A percentile compares a stretch with the other conserved stretches of the same genome.
These are phyloP conservation scores for Trametopsis cervina DNA, from an alignment of 768 basidiomycete species.

Conservation along the genomic window DNA sequence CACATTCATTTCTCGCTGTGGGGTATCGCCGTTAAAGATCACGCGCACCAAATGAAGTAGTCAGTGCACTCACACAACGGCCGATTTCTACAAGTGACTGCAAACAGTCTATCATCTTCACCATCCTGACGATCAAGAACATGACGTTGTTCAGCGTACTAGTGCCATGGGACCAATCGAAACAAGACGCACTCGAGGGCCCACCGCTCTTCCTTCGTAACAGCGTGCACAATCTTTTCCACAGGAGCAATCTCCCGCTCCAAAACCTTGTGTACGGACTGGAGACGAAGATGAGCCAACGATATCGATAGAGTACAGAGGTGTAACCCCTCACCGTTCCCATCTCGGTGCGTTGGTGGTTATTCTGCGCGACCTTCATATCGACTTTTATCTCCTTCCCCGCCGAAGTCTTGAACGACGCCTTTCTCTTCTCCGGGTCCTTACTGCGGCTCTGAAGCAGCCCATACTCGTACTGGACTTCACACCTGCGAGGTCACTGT, in stretches of 20 bases:
- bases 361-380: constrained; percentile 34
- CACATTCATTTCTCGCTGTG: constrained; percentile 77
- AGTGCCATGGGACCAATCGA: no score
- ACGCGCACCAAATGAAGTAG: constrained; percentile 2
- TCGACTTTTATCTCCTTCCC: constrained; percentile 58
- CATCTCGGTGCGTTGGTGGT: neutral
- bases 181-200: constrained; percentile 47
- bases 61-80: constrained; percentile 37
- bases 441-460: constrained; percentile 51
- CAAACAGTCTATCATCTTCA: constrained; percentile 69
- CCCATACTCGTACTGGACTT: constrained; percentile 73
- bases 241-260: constrained; percentile 66
- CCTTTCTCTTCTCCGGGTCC: constrained; percentile 40
- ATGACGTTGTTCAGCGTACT: no score
- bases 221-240: constrained; percentile 43
- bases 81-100: constrained; percentile 41
- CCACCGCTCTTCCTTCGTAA: constrained; percentile 68
- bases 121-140: no score
- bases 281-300: neutral
- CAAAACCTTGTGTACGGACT: constrained; percentile 72
- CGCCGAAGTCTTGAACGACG: constrained; percentile 43
- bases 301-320: no score
- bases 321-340: no score
- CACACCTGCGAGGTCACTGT: constrained; percentile 71
- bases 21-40: neutral